phyloP scores from a whole-genome alignment of 164 flowering plant species.

The Vitis riparia region DNA sequence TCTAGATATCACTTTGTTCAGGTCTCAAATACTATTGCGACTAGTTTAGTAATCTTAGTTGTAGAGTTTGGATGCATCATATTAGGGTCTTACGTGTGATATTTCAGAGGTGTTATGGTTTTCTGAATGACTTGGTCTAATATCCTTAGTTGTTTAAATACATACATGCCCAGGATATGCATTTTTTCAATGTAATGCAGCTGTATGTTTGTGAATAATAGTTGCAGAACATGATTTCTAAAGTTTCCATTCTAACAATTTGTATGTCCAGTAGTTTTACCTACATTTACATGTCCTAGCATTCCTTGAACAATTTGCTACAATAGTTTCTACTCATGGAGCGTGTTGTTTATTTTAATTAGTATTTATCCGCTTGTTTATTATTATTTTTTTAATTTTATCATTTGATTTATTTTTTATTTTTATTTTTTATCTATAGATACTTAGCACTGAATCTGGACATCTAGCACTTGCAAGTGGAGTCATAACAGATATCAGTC shows the following conservation, averaged over 20 bases:
- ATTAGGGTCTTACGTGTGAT: too few relatives aligned
- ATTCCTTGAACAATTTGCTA: too few relatives aligned
- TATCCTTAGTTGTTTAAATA: too few relatives aligned
- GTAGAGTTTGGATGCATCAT: too few relatives aligned
- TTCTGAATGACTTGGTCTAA: too few relatives aligned
- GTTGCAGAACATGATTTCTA: background rate
- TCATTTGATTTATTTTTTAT: background rate
- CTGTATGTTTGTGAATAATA: background rate
- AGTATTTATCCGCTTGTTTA: background rate
- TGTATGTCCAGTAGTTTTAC: too few relatives aligned
- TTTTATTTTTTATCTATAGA: constrained; percentile 34
- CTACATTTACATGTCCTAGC: too few relatives aligned
- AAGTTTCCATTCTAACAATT: background rate
- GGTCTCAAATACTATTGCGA: too few relatives aligned
- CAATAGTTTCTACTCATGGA: background rate
- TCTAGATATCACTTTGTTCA: too few relatives aligned
- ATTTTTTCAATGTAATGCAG: background rate
- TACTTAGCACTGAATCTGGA: constrained; percentile 64
- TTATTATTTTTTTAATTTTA: background rate
- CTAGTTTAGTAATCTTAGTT: too few relatives aligned
- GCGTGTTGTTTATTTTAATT: background rate
- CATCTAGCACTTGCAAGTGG: constrained; percentile 71
- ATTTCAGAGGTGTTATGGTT: too few relatives aligned
- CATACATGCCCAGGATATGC: too few relatives aligned
- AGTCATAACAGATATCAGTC: constrained; percentile 61